Percentiles rank a stretch among this genome's conserved stretches.
These are phyloP conservation scores for Spathaspora gorwiae DNA, from an alignment of 805 yeast species.

Conservation along the genomic window DNA sequence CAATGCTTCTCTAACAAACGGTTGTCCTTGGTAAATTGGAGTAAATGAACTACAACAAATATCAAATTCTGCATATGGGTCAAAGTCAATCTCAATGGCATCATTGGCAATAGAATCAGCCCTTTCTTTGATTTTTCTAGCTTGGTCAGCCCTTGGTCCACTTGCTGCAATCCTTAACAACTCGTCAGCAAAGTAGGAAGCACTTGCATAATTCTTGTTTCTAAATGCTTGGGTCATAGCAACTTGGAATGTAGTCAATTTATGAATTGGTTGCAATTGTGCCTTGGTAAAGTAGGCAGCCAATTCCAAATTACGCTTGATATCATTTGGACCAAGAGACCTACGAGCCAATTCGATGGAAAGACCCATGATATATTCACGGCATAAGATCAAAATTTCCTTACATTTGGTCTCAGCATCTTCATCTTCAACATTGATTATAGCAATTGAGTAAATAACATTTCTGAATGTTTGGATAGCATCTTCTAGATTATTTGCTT, in stretches of 20 bases:
- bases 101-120: slow-evolving; percentile 81
- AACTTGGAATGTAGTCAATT: slow-evolving; percentile 83
- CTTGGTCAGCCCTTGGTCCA: slow-evolving; percentile 87
- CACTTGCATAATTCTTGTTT: slow-evolving; percentile 80
- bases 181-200: slow-evolving; percentile 85
- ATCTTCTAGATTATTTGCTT: slow-evolving; percentile 73
- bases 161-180: slow-evolving; percentile 63
- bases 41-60: slow-evolving; percentile 84
- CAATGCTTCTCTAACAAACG: slow-evolving; percentile 68
- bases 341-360: slow-evolving; percentile 90
- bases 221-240: slow-evolving; percentile 93
- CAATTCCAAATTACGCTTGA: slow-evolving; percentile 84
- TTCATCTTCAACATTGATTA: slow-evolving; percentile 64
- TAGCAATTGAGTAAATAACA: slow-evolving; percentile 69
- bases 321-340: slow-evolving; percentile 60
- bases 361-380: slow-evolving; percentile 88
- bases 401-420: slow-evolving; percentile 75
- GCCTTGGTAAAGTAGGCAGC: slow-evolving; percentile 94
- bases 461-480: slow-evolving; percentile 79
- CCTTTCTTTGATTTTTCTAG: slow-evolving; percentile 72
- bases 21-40: slow-evolving; percentile 80
- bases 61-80: slow-evolving; percentile 85
- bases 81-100: slow-evolving; percentile 86
- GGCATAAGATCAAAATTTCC: slow-evolving; percentile 68
- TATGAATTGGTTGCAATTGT: slow-evolving; percentile 69